Evolutionary conservation across 805 yeast species (phyloP).

Genomic region (Dipodascus geniculatus): DNA sequence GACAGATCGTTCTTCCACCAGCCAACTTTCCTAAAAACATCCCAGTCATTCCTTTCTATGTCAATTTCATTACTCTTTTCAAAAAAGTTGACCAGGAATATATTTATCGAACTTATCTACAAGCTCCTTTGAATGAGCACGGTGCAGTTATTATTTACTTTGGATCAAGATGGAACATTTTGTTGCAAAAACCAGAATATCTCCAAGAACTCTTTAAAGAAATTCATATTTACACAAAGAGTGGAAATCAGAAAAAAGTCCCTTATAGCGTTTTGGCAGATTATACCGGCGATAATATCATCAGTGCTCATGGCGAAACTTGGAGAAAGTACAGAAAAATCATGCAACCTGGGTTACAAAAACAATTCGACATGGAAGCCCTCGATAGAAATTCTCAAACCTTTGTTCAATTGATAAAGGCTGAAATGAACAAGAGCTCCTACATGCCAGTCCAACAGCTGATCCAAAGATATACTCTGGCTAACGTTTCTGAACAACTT

Average conservation of each 20-base stretch:
- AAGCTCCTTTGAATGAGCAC: neutral
- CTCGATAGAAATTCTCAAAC: neutral
- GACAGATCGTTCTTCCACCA: neutral
- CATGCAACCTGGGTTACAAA: neutral
- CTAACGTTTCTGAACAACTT: neutral
- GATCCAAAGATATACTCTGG: neutral
- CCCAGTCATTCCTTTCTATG: neutral
- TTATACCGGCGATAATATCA: neutral
- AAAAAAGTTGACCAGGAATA: neutral
- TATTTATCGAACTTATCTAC: neutral
- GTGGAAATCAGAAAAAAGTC: neutral
- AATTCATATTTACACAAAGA: neutral
- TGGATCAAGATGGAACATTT: neutral
- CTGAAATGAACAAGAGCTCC: neutral
- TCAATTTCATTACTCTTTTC: neutral
- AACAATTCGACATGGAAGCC: neutral
- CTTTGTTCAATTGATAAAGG: neutral
- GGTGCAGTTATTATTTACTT: neutral
- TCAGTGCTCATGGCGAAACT: slow-evolving; percentile 1
- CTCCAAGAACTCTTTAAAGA: neutral
- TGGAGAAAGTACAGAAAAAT: neutral
- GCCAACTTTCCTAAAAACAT: neutral
- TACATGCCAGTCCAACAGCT: neutral
- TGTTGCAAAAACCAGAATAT: neutral
- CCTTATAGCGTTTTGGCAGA: neutral